phyloP scores from a whole-genome alignment of 2,329 filamentous ascomycete genomes.

The Xylariaceae sp. region DNA sequence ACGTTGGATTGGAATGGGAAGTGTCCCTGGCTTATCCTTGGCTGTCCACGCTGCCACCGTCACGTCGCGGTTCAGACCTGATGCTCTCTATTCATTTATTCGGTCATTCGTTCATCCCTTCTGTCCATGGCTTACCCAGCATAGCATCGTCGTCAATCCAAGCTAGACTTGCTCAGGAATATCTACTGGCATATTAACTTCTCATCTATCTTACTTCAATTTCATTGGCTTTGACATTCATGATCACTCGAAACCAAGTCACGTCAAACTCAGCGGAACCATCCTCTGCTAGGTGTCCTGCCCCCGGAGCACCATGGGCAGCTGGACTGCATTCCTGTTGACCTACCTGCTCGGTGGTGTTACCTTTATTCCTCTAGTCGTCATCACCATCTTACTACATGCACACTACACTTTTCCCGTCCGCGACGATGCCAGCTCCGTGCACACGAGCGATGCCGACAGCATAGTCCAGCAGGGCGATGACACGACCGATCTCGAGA shows the following conservation, averaged over 20 bases:
- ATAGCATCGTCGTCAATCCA: too few relatives aligned
- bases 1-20: constrained; percentile 14
- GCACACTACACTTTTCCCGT: constrained; percentile 71
- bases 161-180: neutral
- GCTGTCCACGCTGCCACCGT: too few relatives aligned
- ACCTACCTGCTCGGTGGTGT: constrained; percentile 86
- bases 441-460: constrained; percentile 42
- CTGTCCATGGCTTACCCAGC: too few relatives aligned
- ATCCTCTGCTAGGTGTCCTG: constrained; percentile 29
- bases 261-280: constrained; percentile 33
- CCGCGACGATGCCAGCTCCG: constrained; percentile 48
- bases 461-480: constrained; percentile 65
- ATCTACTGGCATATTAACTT: neutral
- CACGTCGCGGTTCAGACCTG: too few relatives aligned
- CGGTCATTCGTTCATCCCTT: too few relatives aligned
- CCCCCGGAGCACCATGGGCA: constrained; percentile 52
- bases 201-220: neutral
- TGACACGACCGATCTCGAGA: constrained; percentile 68
- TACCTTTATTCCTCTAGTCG: constrained; percentile 80
- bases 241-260: constrained; percentile 31
- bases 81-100: too few relatives aligned
- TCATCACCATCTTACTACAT: constrained; percentile 66
- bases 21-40: too few relatives aligned
- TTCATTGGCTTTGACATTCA: constrained; percentile 28
- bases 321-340: constrained; percentile 66